phyloP scores from a whole-genome alignment of 306 rosid genomes.

The Hylodesmum podocarpum region DNA sequence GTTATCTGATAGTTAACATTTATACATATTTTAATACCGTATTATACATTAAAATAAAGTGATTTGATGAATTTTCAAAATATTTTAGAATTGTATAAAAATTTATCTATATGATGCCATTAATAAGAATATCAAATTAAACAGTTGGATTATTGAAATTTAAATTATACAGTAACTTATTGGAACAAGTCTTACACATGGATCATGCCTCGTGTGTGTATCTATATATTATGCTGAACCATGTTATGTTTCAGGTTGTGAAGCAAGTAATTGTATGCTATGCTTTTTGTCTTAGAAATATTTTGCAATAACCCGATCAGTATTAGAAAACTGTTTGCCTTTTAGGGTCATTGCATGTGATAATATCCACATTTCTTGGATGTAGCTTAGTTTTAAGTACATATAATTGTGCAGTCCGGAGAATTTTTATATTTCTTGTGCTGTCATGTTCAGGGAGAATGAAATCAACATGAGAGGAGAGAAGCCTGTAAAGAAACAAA shows the following conservation, averaged over 20 bases:
- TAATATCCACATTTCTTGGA: conserved; percentile 9
- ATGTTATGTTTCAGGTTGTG: conserved; percentile 13
- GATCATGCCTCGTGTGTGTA: no score
- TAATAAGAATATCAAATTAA: no score
- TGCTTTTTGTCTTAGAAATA: conserved; percentile 12
- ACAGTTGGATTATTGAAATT: no score
- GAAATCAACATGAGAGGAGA: conserved; percentile 31
- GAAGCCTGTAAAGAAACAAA: conserved; percentile 39
- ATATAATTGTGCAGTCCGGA: conserved; percentile 22
- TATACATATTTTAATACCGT: no score
- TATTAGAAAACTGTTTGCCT: not conserved
- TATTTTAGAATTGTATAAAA: no score
- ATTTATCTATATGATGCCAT: no score
- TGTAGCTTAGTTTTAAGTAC: not conserved
- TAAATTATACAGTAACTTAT: no score
- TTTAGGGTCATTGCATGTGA: not conserved
- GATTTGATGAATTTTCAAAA: no score
- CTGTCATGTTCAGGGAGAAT: conserved; percentile 48
- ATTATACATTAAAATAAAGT: no score
- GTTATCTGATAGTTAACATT: no score
- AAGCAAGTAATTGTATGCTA: conserved; percentile 7
- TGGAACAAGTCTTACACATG: no score
- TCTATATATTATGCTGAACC: conserved; percentile 9
- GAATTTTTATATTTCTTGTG: conserved; percentile 24
- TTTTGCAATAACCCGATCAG: conserved; percentile 17